Conservation (phyloP, 176 grass and related monocot genomes). For the Leersia perrieri region DNA sequence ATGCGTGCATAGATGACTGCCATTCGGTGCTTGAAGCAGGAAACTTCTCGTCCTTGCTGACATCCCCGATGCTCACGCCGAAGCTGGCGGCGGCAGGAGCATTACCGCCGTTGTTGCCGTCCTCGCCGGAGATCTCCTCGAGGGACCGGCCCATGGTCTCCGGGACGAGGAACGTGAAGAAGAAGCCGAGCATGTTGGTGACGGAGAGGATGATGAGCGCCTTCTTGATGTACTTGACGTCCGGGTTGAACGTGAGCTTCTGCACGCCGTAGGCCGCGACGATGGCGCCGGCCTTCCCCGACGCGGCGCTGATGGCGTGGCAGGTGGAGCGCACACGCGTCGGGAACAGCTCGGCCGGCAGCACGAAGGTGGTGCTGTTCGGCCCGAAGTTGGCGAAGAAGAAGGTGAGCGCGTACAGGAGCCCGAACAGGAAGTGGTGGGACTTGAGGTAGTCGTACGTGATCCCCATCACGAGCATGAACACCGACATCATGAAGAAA, state of each 20-base stretch:
- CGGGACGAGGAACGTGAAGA: constrained; percentile 48
- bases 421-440: not conserved
- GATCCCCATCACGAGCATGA: constrained; percentile 54
- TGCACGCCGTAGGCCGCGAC: constrained; percentile 32
- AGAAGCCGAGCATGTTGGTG: constrained; percentile 32
- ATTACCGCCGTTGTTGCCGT: not conserved
- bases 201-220: constrained; percentile 45
- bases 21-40: constrained; percentile 14
- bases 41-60: not conserved
- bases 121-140: constrained; percentile 56
- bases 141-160: constrained; percentile 57
- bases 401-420: constrained; percentile 48
- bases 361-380: constrained; percentile 67
- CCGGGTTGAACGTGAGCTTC: not conserved
- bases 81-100: not conserved
- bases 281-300: constrained; percentile 57
- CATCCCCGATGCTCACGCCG: not conserved
- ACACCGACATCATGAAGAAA: constrained; percentile 65
- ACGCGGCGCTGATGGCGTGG: constrained; percentile 63
- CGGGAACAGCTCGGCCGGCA: constrained; percentile 59
- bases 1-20: not conserved
- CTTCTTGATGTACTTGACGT: not conserved
- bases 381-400: constrained; percentile 83
- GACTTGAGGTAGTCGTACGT: constrained; percentile 17
- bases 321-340: constrained; percentile 68